Base-by-base conservation (phyloP, 495 filamentous ascomycete genomes). In the Geoglossum glabrum region DNA sequence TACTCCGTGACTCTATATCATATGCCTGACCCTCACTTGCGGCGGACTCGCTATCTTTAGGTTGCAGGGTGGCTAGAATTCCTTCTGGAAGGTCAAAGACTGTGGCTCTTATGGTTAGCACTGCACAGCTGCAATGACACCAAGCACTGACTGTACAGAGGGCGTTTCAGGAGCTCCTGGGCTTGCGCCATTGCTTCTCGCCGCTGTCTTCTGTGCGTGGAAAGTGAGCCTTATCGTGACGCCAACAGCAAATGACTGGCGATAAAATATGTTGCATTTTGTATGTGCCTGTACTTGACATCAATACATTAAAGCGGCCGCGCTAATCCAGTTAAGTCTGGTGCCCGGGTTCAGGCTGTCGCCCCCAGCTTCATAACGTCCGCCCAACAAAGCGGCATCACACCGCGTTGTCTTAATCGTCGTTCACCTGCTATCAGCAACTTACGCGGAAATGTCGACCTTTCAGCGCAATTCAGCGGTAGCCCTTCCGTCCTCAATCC, bases 11-110 rank as follows among this genome's bases (percentile, higher is more conserved):
- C 31, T 36, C 30, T 28, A 8, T n/a, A 19, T 4, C n/a, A 10
- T 54, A n/a, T 43, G 31, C 27, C 11, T 40, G 23, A 45, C 8
- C 6, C 13, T 11, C 49, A 26, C 25, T 33, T 9, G 33, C 26
- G 31, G 43, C 19, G 17, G 38, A 11, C 17, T 47, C 31, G 21
- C 55, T 38, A 9, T 21, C 57, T 36, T 83, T 87, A 55, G 76
- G 70, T 23, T 74, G 68, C 57, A 98, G 70, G 8, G 83, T 86
- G 45, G 71, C 66, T 52, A 96, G 77, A 60, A 96, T 75, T 65
- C 87, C 82, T 57, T 73, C 67, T 10, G 90, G 89, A 25, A 98
- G 78, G 66, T 95, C 84, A 68, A 90, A 98, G 47, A 95, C 85
- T 89, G 62, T 51, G 11, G 28, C 8, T 47, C 10, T 47, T 26